Conservation (phyloP, 345 rosid genomes). For the Balakata baccata region DNA sequence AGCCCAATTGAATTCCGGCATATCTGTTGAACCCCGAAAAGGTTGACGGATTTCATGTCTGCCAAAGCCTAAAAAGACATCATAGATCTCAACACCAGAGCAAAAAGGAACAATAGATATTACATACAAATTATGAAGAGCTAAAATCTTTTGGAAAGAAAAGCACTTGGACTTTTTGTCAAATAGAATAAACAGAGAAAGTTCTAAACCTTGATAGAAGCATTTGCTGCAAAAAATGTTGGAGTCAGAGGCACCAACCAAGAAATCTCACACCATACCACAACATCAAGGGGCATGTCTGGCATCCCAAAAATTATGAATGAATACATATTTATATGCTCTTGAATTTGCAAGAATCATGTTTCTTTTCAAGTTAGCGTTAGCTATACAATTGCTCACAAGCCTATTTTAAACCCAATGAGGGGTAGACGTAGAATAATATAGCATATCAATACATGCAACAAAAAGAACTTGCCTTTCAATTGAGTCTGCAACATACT, state of each 20-base stretch:
- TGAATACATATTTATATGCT: neutral
- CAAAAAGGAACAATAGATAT: neutral
- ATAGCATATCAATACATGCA: neutral
- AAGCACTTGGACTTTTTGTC: conserved; percentile 3
- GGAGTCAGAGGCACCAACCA: neutral
- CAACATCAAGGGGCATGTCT: neutral
- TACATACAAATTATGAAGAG: neutral
- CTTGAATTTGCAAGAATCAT: neutral
- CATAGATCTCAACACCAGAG: conserved; percentile 17
- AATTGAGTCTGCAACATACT: conserved; percentile 94
- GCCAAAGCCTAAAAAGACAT: conserved; percentile 65
- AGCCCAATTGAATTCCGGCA: conserved; percentile 92
- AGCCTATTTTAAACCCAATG: conserved; percentile 10
- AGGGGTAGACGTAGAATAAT: conserved; percentile 15
- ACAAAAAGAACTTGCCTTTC: conserved; percentile 59
- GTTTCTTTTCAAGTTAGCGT: neutral
- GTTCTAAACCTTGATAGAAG: conserved; percentile 82
- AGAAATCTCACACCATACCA: neutral
- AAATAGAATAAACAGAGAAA: conserved; percentile 1
- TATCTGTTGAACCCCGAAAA: conserved; percentile 98
- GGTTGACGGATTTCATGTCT: conserved; percentile 75
- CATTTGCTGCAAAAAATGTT: conserved; percentile 84
- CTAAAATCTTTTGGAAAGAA: conserved; percentile 1
- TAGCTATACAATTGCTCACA: conserved; percentile 4
- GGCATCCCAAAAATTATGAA: neutral